These are phyloP conservation scores for Solanum chaucha DNA, from an alignment of 257 asterid genomes.

Conservation along the genomic window DNA sequence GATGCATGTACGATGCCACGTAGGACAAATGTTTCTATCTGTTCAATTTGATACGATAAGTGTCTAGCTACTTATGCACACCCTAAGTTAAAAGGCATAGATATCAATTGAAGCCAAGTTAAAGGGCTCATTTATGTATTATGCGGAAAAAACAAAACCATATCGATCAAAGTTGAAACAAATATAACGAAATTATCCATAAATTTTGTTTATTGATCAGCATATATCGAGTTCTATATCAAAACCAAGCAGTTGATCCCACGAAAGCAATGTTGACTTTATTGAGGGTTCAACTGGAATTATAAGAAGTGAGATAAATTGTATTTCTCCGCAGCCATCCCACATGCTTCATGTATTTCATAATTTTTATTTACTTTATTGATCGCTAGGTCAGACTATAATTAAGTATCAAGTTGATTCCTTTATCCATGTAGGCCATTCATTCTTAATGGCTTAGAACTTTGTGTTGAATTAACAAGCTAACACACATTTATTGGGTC, in stretches of 20 bases:
- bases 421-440: background rate
- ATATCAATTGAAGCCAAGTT: no score
- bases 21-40: no score
- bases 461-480: background rate
- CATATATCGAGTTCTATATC: background rate
- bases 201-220: background rate
- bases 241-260: background rate
- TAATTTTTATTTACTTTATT: background rate
- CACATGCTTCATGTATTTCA: background rate
- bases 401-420: background rate
- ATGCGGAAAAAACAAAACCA: no score
- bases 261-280: background rate
- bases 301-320: background rate
- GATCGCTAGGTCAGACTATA: background rate
- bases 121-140: no score
- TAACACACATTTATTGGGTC: background rate
- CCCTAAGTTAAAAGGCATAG: no score
- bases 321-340: no score
- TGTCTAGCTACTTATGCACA: no score
- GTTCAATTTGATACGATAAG: no score
- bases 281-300: background rate
- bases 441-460: background rate
- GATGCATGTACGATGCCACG: no score
- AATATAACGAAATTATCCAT: no score
- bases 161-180: no score